phyloP scores from a whole-genome alignment of 2,329 filamentous ascomycete genomes.

The Penicillium psychrosexuale region DNA sequence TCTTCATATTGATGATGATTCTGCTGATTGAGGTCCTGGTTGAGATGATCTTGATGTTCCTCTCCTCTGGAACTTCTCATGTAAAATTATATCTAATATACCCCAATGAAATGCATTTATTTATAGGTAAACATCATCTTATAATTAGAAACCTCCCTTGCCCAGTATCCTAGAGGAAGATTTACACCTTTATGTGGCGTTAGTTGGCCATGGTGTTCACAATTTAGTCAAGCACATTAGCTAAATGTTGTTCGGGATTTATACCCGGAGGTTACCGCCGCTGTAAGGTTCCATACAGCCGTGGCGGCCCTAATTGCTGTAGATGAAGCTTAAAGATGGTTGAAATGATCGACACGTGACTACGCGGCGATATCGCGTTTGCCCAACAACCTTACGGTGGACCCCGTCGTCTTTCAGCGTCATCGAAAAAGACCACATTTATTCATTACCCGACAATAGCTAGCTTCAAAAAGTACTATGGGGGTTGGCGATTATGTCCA shows the following conservation, averaged over 20 bases:
- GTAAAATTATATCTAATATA: background rate
- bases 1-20: conserved; percentile 29
- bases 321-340: background rate
- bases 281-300: background rate
- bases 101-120: background rate
- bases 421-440: background rate
- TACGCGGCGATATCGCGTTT: conserved; percentile 29
- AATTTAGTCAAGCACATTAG: background rate
- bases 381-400: conserved; percentile 1
- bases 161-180: background rate
- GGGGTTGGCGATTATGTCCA: conserved; percentile 44
- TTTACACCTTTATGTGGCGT: background rate
- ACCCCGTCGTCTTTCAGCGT: background rate
- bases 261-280: background rate
- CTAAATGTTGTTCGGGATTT: background rate
- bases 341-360: conserved; percentile 27
- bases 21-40: background rate
- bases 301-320: background rate
- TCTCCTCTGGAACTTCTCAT: background rate
- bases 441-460: background rate
- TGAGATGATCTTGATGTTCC: background rate
- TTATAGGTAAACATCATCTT: background rate
- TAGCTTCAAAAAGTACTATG: conserved; percentile 27
- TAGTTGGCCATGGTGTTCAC: background rate
- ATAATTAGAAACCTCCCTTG: too few species aligned